Conservation (phyloP, 495 filamentous ascomycete genomes). For the Cudoniella acicularis region DNA sequence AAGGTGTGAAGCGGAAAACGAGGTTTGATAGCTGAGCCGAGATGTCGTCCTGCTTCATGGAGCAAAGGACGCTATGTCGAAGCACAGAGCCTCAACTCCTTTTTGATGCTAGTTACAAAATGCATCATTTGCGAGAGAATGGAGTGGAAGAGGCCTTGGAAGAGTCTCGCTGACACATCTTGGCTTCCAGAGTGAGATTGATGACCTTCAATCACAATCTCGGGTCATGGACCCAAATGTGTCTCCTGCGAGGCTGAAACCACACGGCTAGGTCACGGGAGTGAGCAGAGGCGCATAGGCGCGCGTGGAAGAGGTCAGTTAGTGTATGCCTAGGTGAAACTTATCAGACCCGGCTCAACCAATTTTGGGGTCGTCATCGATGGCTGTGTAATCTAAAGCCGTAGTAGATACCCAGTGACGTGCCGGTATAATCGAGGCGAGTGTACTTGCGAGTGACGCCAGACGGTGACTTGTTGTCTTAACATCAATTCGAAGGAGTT, state of each 20-base stretch:
- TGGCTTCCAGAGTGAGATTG: neutral
- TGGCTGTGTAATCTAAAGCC: too few species aligned
- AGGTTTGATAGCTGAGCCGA: constrained; percentile 47
- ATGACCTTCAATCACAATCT: neutral
- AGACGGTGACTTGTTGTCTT: too few species aligned
- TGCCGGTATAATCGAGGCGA: neutral
- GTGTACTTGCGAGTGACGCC: neutral
- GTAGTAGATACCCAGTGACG: too few species aligned
- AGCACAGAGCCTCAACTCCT: too few species aligned
- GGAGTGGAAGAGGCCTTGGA: neutral
- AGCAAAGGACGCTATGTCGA: too few species aligned
- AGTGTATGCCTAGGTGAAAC: neutral
- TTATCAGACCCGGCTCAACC: too few species aligned
- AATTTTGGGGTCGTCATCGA: too few species aligned
- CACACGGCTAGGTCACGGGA: constrained; percentile 8
- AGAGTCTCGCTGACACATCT: neutral
- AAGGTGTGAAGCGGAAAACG: constrained; percentile 39
- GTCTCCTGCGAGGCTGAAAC: neutral
- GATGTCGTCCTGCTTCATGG: too few species aligned
- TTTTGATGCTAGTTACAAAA: too few species aligned
- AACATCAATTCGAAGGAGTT: too few species aligned
- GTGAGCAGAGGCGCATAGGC: neutral
- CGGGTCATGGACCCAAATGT: neutral
- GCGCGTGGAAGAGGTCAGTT: neutral
- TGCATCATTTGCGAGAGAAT: neutral